Evolutionary conservation across 2,329 filamentous ascomycete species (phyloP).

Genomic region (Fusarium citri): DNA sequence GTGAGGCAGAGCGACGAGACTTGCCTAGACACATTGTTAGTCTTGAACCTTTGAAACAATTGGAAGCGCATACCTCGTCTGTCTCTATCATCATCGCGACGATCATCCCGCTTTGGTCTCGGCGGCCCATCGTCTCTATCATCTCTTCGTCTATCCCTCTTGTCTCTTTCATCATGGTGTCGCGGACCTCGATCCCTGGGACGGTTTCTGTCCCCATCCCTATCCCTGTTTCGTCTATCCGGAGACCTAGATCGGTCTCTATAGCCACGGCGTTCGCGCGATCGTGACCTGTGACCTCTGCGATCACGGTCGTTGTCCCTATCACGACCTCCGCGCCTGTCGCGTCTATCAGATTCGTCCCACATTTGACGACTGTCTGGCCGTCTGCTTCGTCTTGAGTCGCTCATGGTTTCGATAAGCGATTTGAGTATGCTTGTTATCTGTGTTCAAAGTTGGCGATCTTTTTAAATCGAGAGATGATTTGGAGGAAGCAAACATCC

Average conservation of each 20-base stretch:
- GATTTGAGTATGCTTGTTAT: background rate
- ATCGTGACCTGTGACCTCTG: slow-evolving; percentile 51
- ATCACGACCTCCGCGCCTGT: slow-evolving; percentile 48
- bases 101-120: slow-evolving; percentile 38
- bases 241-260: slow-evolving; percentile 55
- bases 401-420: slow-evolving; percentile 45
- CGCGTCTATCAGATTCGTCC: slow-evolving; percentile 64
- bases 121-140: slow-evolving; percentile 42
- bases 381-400: slow-evolving; percentile 50
- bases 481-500: background rate
- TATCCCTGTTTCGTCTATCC: slow-evolving; percentile 52
- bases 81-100: slow-evolving; percentile 44
- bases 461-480: slow-evolving; percentile 3
- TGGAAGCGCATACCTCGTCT: slow-evolving; percentile 38
- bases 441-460: background rate
- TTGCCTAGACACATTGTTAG: slow-evolving; percentile 37
- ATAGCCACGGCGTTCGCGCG: slow-evolving; percentile 49
- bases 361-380: slow-evolving; percentile 70
- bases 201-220: slow-evolving; percentile 54
- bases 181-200: slow-evolving; percentile 49
- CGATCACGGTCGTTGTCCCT: slow-evolving; percentile 49
- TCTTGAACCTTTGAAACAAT: background rate
- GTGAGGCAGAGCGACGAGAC: slow-evolving; percentile 55
- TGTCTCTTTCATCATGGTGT: slow-evolving; percentile 42
- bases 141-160: slow-evolving; percentile 42